phyloP scores from a whole-genome alignment of 257 asterid genomes.

The Nicotiana otophora region DNA sequence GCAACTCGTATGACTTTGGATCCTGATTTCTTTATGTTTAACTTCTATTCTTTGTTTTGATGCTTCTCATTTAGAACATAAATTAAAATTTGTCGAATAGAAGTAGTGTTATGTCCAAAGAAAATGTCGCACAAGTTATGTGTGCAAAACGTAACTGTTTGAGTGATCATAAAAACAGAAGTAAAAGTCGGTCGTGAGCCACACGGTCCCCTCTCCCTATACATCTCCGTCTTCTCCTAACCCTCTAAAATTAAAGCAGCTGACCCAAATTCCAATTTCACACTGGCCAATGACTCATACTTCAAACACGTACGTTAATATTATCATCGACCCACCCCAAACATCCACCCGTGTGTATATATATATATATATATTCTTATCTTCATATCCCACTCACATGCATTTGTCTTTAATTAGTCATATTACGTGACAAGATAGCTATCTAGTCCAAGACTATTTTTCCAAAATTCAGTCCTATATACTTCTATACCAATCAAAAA shows the following conservation, averaged over 20 bases:
- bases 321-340: not conserved
- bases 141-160: not conserved
- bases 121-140: too few species aligned
- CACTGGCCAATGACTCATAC: not conserved
- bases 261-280: not conserved
- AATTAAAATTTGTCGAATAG: too few species aligned
- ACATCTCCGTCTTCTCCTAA: too few species aligned
- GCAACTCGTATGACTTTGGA: too few species aligned
- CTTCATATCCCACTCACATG: not conserved
- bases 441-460: not conserved
- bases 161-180: not conserved
- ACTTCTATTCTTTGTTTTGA: too few species aligned
- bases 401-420: too few species aligned
- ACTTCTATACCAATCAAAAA: not conserved
- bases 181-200: not conserved
- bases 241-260: too few species aligned
- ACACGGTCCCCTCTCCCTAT: not conserved
- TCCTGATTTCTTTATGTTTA: too few species aligned
- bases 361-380: not conserved
- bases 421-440: not conserved
- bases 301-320: not conserved
- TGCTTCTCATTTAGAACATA: too few species aligned
- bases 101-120: too few species aligned
- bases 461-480: too few species aligned
- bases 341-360: fast-evolving